These are phyloP conservation scores for Venturia oleaginea DNA, from an alignment of 2,329 filamentous ascomycete genomes.

Conservation along the genomic window DNA sequence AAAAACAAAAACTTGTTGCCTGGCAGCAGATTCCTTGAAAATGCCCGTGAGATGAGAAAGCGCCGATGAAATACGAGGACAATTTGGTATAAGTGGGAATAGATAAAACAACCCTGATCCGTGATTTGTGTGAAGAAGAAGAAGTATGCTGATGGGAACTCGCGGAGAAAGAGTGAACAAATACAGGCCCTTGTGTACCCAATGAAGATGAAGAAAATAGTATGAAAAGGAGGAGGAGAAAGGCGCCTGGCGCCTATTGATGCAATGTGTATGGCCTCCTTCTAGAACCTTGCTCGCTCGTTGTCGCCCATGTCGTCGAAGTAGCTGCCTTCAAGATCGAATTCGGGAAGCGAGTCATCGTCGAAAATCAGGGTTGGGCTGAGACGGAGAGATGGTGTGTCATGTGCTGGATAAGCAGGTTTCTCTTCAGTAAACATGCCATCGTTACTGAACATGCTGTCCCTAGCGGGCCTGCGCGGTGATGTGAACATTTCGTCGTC, in stretches of 20 bases:
- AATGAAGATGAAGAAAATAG: background rate
- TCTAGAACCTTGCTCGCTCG: background rate
- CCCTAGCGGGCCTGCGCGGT: background rate
- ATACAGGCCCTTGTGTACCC: background rate
- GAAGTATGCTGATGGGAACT: background rate
- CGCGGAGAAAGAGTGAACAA: background rate
- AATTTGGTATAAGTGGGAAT: background rate
- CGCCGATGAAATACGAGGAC: background rate
- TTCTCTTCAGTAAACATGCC: background rate
- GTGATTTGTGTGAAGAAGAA: background rate
- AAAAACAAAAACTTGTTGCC: background rate
- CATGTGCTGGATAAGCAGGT: background rate
- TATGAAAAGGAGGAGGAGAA: too few relatives aligned
- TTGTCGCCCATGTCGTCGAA: background rate
- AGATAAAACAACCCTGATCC: background rate
- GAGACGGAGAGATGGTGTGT: background rate
- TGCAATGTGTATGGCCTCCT: background rate
- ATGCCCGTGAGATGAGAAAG: background rate
- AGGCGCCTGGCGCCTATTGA: background rate
- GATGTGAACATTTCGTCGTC: background rate
- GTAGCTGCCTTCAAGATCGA: conserved; percentile 2
- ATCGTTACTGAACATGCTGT: conserved; percentile 3
- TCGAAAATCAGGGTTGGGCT: background rate
- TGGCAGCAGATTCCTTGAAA: background rate
- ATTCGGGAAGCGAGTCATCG: background rate